phyloP scores from a whole-genome alignment of 2,329 filamentous ascomycete genomes.

The Sporothrix dimorphospora region DNA sequence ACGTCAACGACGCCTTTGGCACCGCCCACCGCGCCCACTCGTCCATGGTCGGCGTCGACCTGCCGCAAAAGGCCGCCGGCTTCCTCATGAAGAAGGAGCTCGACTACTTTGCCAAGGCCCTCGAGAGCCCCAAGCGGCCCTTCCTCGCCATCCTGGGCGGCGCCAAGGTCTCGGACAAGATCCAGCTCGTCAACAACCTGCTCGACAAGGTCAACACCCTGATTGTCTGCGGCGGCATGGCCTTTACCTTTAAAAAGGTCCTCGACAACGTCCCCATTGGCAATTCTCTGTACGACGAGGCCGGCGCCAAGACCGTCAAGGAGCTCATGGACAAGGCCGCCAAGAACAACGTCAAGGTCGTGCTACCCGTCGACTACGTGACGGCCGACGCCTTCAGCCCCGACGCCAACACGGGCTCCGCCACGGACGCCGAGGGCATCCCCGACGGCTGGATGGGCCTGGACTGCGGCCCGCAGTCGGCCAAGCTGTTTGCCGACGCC shows the following conservation, averaged over 20 bases:
- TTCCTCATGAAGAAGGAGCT: conserved; percentile 99
- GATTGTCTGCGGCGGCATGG: conserved; percentile 96
- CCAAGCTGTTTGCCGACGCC: conserved; percentile 84
- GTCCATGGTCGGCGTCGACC: conserved; percentile 96
- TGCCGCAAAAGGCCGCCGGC: conserved; percentile 94
- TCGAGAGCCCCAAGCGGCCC: conserved; percentile 88
- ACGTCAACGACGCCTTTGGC: conserved; percentile 98
- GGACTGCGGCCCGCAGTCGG: conserved; percentile 87
- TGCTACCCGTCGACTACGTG: conserved; percentile 92
- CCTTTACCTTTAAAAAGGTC: conserved; percentile 99
- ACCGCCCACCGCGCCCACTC: conserved; percentile 98
- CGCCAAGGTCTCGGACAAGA: conserved; percentile 99
- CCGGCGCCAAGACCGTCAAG: conserved; percentile 86
- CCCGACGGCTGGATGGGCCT: conserved; percentile 98
- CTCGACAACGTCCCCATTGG: conserved; percentile 88
- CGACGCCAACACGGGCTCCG: conserved; percentile 78
- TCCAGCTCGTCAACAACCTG: conserved; percentile 98
- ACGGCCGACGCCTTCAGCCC: conserved; percentile 93
- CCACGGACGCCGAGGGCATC: conserved; percentile 86
- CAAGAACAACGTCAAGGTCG: conserved; percentile 92
- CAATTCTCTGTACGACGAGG: conserved; percentile 89
- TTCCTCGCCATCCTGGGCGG: conserved; percentile 99
- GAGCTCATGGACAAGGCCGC: conserved; percentile 93
- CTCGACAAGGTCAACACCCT: conserved; percentile 97
- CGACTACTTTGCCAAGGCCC: conserved; percentile 97